Percentiles rank a stretch among this genome's conserved stretches.
Conservation (phyloP, 164 flowering plant species). For the Berberis thunbergii region DNA sequence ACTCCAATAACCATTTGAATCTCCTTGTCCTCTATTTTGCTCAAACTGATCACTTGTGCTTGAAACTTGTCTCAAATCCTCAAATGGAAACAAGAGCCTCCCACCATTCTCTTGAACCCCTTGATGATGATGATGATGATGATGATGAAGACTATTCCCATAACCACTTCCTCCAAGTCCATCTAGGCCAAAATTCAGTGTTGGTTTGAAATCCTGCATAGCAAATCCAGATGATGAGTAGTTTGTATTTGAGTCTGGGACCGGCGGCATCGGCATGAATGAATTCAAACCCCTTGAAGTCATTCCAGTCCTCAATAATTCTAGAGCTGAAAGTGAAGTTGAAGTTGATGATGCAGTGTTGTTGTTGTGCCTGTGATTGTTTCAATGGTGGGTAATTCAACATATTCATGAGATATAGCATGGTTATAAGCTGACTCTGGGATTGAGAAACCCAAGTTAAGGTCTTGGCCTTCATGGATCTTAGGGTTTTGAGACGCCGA, state of each 20-base stretch:
- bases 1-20: slow-evolving; percentile 76
- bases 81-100: slow-evolving; percentile 65
- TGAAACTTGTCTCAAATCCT: slow-evolving; percentile 55
- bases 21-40: slow-evolving; percentile 42
- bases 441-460: slow-evolving; percentile 56
- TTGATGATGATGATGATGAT: slow-evolving; percentile 21
- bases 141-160: background rate
- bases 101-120: slow-evolving; percentile 36
- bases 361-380: slow-evolving; percentile 6
- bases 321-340: slow-evolving; percentile 37
- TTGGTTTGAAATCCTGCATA: slow-evolving; percentile 49
- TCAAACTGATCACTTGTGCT: slow-evolving; percentile 18
- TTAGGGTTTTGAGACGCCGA: slow-evolving; percentile 40
- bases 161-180: slow-evolving; percentile 41
- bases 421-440: slow-evolving; percentile 6
- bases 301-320: slow-evolving; percentile 38
- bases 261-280: slow-evolving; percentile 53
- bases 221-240: slow-evolving; percentile 44
- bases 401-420: slow-evolving; percentile 17
- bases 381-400: slow-evolving; percentile 23
- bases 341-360: slow-evolving; percentile 17
- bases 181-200: slow-evolving; percentile 53
- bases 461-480: slow-evolving; percentile 55
- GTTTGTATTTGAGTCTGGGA: slow-evolving; percentile 30
- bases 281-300: slow-evolving; percentile 44